Base-by-base conservation (phyloP, 176 grass and related monocot species). In the Phragmites australis region DNA sequence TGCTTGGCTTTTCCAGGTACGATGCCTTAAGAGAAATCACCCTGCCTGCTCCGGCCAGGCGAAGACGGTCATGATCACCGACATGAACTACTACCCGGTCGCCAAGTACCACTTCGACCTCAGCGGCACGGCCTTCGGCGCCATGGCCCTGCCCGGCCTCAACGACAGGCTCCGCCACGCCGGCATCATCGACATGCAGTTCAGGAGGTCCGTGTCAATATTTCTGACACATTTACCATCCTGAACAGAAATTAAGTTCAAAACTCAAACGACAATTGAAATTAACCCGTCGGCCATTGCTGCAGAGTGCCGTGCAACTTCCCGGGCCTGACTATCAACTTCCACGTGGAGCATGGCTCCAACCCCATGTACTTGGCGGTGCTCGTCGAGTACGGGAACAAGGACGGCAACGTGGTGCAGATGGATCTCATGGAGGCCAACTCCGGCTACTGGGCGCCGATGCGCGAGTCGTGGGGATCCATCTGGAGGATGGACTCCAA, bases 401-500 rank as follows among this genome's bases (percentile, higher is more conserved):
- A 81, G 11, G 88, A 91, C 25, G 84, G 89, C 13, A 76, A 87
- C 32, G 65, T 94, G 10, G 46, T 60, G 17, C 73, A 76, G 18
- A 88, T 91, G 29, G 74, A 88, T 14, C 29, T 93, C 29, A 80
- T 63, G 62, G 68, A 91, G 72, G 31, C 48, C 22, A 46, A 59
- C 21, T 54, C 75, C 8, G 74, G 50, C 6, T 1, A 62, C 62
- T 79, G 77, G 77, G 47, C 8, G 31, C 14, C 61, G 0, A 67
- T 93, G 91, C 76, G 46, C 52, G 74, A 86, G 54, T 93, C 84
- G 0, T 97, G 87, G 91, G 91, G 89, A 26, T 81, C 82, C 25
- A 82, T 93, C 62, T 93, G 87, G 79, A 43, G 83, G 53, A 63
- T 81, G 30, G 88, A 97, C 81, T 44, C 84, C 18, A 59, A 42